A percentile compares a stretch with the other conserved stretches of the same genome.
Conservation (phyloP, 495 filamentous ascomycete species). For the Penicillium herquei region DNA sequence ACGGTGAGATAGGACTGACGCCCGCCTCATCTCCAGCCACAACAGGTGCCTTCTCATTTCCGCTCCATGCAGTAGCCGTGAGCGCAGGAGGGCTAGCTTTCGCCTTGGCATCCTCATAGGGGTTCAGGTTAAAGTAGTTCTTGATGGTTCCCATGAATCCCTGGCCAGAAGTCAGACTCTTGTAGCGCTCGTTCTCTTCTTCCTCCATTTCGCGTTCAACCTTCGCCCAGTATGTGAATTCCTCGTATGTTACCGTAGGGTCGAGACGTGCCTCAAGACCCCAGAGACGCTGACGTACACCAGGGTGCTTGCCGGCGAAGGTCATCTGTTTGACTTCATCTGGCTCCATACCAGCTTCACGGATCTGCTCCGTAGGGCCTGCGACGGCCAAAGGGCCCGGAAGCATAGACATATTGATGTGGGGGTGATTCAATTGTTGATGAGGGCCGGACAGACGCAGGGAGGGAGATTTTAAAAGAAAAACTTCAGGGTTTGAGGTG, state of each 20-base stretch:
- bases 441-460: neutral
- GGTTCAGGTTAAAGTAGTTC: slow-evolving; percentile 6
- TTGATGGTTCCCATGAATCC: slow-evolving; percentile 9
- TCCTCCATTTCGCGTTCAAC: slow-evolving; percentile 24
- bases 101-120: slow-evolving; percentile 9
- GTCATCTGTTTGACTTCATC: slow-evolving; percentile 11
- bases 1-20: slow-evolving; percentile 4
- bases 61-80: neutral
- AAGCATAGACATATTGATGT: slow-evolving; percentile 10
- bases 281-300: slow-evolving; percentile 20
- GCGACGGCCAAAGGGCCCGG: slow-evolving; percentile 14
- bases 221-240: slow-evolving; percentile 35
- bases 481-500: no score
- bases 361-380: slow-evolving; percentile 15
- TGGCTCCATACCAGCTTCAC: neutral
- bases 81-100: slow-evolving; percentile 7
- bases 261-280: slow-evolving; percentile 30
- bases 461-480: no score
- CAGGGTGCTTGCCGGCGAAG: slow-evolving; percentile 1
- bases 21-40: neutral
- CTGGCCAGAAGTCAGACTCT: neutral
- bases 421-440: neutral
- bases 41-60: slow-evolving; percentile 4
- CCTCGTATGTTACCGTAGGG: slow-evolving; percentile 30
- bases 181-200: slow-evolving; percentile 7